Conservation (phyloP, 495 filamentous ascomycete species). For the Cenococcum geophilum region DNA sequence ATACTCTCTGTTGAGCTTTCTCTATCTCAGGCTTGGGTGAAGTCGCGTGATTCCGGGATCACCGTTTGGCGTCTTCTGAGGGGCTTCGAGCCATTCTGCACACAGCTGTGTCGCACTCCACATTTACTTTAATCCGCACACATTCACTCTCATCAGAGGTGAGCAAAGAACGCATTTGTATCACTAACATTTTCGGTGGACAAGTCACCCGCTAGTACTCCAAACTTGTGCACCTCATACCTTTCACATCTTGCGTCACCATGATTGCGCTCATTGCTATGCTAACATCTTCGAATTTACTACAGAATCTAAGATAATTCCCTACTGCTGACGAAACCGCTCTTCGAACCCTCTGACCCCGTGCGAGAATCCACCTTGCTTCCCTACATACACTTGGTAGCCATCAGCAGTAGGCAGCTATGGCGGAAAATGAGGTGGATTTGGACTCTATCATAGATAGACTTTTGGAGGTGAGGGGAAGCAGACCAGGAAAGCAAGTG, state of each 20-base stretch:
- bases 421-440: constrained; percentile 98
- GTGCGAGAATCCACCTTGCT: constrained; percentile 24
- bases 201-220: neutral
- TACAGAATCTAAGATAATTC: constrained; percentile 11
- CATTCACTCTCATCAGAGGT: constrained; percentile 18
- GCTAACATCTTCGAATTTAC: neutral
- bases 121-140: constrained; percentile 1
- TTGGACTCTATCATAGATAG: constrained; percentile 99
- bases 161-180: neutral
- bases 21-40: constrained; percentile 2
- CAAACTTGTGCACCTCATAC: neutral
- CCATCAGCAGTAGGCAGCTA: constrained; percentile 43
- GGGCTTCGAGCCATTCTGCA: constrained; percentile 31
- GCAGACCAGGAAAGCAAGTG: constrained; percentile 96
- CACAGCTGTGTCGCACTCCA: constrained; percentile 16
- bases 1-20: constrained; percentile 16
- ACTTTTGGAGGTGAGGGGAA: constrained; percentile 94
- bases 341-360: constrained; percentile 11
- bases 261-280: constrained; percentile 3
- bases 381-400: constrained; percentile 5
- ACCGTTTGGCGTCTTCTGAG: constrained; percentile 25
- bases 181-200: neutral
- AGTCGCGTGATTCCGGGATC: constrained; percentile 29
- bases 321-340: constrained; percentile 5
- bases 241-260: neutral